Percentiles rank a stretch among this genome's conserved stretches.
Conservation (phyloP, 169 alveolate genomes). For the Eimeria falciformis region DNA sequence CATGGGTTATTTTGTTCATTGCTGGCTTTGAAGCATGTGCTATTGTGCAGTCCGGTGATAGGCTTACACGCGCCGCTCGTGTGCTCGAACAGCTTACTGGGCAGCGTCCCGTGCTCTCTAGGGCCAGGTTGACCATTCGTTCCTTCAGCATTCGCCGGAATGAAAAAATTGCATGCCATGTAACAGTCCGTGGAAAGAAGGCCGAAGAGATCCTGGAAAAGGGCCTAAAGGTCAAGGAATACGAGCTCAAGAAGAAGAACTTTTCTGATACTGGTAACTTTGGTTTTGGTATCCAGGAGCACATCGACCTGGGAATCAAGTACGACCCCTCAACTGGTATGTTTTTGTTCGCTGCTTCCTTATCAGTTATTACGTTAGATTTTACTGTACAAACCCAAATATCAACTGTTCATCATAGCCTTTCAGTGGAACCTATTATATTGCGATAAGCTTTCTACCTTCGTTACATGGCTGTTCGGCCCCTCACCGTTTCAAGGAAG, state of each 20-base stretch:
- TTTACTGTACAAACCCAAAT: no score
- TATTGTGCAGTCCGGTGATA: constrained; percentile 95
- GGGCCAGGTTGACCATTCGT: constrained; percentile 97
- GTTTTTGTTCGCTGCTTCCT: no score
- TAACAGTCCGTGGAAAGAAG: constrained; percentile 99
- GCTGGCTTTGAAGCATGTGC: constrained; percentile 15
- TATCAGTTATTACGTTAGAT: no score
- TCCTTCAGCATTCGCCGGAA: constrained; percentile 99
- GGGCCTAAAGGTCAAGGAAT: constrained; percentile 99
- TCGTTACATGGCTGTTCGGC: no score
- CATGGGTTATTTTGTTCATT: background rate
- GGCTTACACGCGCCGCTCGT: constrained; percentile 99
- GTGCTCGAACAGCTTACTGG: constrained; percentile 99
- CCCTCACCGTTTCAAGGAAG: background rate
- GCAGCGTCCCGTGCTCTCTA: constrained; percentile 98
- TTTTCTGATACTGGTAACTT: constrained; percentile 98
- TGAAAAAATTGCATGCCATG: constrained; percentile 99
- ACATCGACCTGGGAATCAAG: constrained; percentile 99
- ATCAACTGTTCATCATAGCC: no score
- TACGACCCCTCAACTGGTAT: constrained; percentile 99
- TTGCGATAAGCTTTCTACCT: no score
- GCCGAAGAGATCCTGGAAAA: constrained; percentile 99
- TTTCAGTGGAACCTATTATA: no score
- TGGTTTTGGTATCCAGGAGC: constrained; percentile 99
- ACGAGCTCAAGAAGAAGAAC: constrained; percentile 97